Evolutionary conservation across 352 stramenopile genomes (phyloP), one percentile per base, ranked within the genome.

Genomic region (Hyaloperonospora arabidopsidis): DNA sequence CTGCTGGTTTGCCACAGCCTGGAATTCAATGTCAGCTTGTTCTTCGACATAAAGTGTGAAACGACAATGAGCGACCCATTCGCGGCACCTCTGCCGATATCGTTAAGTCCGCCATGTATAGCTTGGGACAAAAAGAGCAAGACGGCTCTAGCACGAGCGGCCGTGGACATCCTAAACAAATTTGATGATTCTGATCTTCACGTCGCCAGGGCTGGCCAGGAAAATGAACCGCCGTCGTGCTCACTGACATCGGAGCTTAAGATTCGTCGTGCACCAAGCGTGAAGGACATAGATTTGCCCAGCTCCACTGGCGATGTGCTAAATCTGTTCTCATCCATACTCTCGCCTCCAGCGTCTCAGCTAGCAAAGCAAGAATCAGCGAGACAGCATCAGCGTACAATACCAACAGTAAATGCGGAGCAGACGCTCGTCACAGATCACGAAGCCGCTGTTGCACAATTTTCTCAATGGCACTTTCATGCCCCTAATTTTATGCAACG

Each of bases 1-100:
- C 40, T 93, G 44, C 72, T 93, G 5, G 78, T 88, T 5, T 90
- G 76, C 56, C 83, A 93, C 57, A 89, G 80, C 52, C 50, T 88
- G 39, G 76, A 87, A 52, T 91, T 88, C 52, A 85, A 79, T 34
- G 83, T 91, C 35, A 82, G 72, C 14, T 51, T 89, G 5, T 84
- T 93, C 65, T 93, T 87, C 54, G 83, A 93, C 50, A 70, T 89
- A 21, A 80, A 72, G 56, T 86, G 76, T 23, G 79, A 32, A 10
- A 83, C 12, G 47, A 59, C 2, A 73, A 63, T 38, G n/a, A 72
- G 66, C 32, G 76, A 93, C 19, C 79, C 83, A 25, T 89, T 93
- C 45, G 86, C 79, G 3, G 69, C 79, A 15, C 79, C 82, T 2
- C 51, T 93, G 19, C 82, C 82, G 13, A 76, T 90, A 1, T 85